Percentiles rank a stretch among this genome's conserved stretches.
Conservation (phyloP, 495 filamentous ascomycete genomes). For the Letharia lupina region DNA sequence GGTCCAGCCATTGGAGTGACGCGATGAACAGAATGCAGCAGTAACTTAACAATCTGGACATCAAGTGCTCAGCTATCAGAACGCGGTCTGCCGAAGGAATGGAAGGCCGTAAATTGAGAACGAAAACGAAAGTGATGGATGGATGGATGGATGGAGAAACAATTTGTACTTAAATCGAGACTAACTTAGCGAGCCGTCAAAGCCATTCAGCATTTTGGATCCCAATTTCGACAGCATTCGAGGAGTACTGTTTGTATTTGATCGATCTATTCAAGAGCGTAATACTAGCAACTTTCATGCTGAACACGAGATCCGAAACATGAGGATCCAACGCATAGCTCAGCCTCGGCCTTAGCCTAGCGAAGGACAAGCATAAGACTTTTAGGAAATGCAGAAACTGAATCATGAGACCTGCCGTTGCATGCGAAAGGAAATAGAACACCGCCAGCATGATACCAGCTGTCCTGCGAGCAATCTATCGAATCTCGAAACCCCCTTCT, state of each 20-base stretch:
- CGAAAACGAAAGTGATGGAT: neutral
- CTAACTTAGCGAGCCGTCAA: neutral
- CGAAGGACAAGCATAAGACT: conserved; percentile 13
- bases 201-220: neutral
- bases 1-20: conserved; percentile 13
- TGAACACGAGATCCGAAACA: conserved; percentile 1
- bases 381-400: conserved; percentile 13
- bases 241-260: conserved; percentile 11
- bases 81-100: neutral
- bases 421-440: conserved; percentile 13
- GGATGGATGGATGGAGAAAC: neutral
- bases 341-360: conserved; percentile 15
- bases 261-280: conserved; percentile 21
- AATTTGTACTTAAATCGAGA: neutral
- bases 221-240: neutral
- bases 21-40: neutral
- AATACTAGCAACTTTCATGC: conserved; percentile 4
- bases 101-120: neutral
- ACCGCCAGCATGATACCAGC: conserved; percentile 11
- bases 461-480: conserved; percentile 18
- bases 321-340: conserved; percentile 8
- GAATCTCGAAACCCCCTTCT: conserved; percentile 7
- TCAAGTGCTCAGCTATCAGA: neutral
- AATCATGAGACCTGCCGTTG: conserved; percentile 11
- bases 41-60: neutral